Evolutionary conservation across 345 rosid genomes (phyloP).

Genomic region (Adansonia digitata): DNA sequence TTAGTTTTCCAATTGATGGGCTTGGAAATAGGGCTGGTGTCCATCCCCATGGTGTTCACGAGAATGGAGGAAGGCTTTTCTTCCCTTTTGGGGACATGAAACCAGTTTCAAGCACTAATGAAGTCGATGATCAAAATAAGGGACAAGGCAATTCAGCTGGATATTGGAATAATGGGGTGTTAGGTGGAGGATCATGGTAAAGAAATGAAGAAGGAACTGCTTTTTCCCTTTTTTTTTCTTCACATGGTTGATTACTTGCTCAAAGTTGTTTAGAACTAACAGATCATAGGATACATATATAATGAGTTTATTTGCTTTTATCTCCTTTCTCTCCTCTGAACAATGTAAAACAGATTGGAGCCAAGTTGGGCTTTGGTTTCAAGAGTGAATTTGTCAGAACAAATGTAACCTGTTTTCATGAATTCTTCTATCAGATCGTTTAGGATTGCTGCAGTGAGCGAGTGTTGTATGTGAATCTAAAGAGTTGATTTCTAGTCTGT

Average conservation of each 20-base stretch:
- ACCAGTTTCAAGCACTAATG: constrained; percentile 31
- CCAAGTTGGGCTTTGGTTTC: constrained; percentile 22
- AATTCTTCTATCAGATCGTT: constrained; percentile 22
- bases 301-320: not conserved
- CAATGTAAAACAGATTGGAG: constrained; percentile 18
- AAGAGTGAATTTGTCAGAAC: constrained; percentile 22
- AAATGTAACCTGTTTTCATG: constrained; percentile 17
- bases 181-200: constrained; percentile 48
- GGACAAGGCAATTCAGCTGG: constrained; percentile 38
- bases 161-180: constrained; percentile 42
- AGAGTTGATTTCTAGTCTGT: not conserved
- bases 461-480: constrained; percentile 8
- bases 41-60: constrained; percentile 30
- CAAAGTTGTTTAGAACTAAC: constrained; percentile 29
- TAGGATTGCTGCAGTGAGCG: constrained; percentile 5
- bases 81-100: constrained; percentile 45
- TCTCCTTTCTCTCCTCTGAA: not conserved
- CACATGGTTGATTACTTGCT: constrained; percentile 24
- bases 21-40: constrained; percentile 25
- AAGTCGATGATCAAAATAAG: constrained; percentile 31
- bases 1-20: constrained; percentile 42
- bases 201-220: not conserved
- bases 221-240: not conserved
- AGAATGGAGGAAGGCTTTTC: constrained; percentile 34
- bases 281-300: constrained; percentile 21